A percentile compares a stretch with the other conserved stretches of the same genome.
These are phyloP conservation scores for Ascoidea rubescens DNA, from an alignment of 805 yeast genomes.

Conservation along the genomic window DNA sequence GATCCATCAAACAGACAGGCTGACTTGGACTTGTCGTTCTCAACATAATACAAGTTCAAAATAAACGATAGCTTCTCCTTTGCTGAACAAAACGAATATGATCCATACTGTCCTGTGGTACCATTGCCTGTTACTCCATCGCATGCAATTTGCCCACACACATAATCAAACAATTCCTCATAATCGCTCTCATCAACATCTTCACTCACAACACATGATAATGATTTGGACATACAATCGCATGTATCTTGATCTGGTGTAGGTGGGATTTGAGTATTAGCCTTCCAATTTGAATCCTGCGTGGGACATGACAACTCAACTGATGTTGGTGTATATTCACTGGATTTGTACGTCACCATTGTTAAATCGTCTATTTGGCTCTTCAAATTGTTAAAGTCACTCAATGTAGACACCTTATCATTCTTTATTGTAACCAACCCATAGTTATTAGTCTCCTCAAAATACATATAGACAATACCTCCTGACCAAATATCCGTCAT, in stretches of 20 bases:
- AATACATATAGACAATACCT: slow-evolving; percentile 87
- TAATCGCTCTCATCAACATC: slow-evolving; percentile 41
- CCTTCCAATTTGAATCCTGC: slow-evolving; percentile 45
- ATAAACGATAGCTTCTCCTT: slow-evolving; percentile 57
- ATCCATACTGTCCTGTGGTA: slow-evolving; percentile 53
- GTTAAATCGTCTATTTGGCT: slow-evolving; percentile 36
- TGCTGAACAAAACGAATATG: slow-evolving; percentile 58
- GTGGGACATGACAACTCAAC: slow-evolving; percentile 31
- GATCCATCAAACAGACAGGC: slow-evolving; percentile 7
- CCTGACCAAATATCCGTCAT: slow-evolving; percentile 93
- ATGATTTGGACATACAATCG: slow-evolving; percentile 40
- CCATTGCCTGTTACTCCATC: slow-evolving; percentile 49
- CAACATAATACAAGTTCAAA: slow-evolving; percentile 38
- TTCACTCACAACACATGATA: slow-evolving; percentile 44
- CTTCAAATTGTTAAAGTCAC: slow-evolving; percentile 44
- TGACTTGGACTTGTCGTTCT: slow-evolving; percentile 1
- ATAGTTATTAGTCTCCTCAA: slow-evolving; percentile 69
- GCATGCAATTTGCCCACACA: slow-evolving; percentile 52
- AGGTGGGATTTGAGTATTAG: slow-evolving; percentile 58
- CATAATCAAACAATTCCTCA: slow-evolving; percentile 38
- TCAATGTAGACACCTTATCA: slow-evolving; percentile 41
- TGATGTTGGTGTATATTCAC: slow-evolving; percentile 23
- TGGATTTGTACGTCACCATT: slow-evolving; percentile 31
- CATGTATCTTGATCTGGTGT: slow-evolving; percentile 59
- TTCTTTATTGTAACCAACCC: slow-evolving; percentile 54